Percentiles rank a stretch among this genome's conserved stretches.
Conservation (phyloP, 495 filamentous ascomycete species). For the Aspergillus campestris region DNA sequence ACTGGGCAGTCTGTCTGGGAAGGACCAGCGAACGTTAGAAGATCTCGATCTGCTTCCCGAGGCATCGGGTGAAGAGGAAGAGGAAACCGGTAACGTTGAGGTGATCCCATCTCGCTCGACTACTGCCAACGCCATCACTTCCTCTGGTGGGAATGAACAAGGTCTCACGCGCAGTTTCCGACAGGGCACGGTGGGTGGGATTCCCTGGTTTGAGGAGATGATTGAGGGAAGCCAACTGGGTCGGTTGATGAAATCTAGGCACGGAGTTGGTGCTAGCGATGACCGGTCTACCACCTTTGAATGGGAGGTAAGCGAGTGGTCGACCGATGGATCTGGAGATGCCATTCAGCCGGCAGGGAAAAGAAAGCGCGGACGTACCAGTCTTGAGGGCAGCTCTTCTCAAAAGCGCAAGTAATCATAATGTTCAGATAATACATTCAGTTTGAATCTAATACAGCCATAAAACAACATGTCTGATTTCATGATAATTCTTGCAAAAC, state of each 20-base stretch:
- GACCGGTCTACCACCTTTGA: constrained; percentile 58
- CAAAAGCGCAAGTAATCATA: constrained; percentile 8
- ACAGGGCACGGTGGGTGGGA: constrained; percentile 36
- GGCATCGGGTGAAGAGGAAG: constrained; percentile 2
- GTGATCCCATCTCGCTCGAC: background rate
- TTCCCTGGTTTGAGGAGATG: constrained; percentile 80
- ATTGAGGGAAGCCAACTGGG: constrained; percentile 66
- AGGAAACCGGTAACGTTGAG: background rate
- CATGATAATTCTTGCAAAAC: no score
- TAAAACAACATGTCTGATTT: no score
- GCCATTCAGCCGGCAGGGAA: constrained; percentile 19
- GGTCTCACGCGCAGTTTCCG: constrained; percentile 19
- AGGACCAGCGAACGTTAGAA: constrained; percentile 60
- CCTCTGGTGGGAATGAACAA: constrained; percentile 9
- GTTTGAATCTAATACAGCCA: background rate
- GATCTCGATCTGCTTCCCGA: constrained; percentile 56
- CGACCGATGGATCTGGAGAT: constrained; percentile 43
- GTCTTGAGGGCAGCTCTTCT: constrained; percentile 1
- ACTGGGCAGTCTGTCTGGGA: constrained; percentile 57
- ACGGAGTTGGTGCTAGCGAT: constrained; percentile 41
- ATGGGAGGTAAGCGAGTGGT: constrained; percentile 80
- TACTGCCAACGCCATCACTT: constrained; percentile 14
- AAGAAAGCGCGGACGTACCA: constrained; percentile 24
- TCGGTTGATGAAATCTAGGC: constrained; percentile 50
- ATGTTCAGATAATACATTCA: background rate